Percentiles rank a stretch among this genome's conserved stretches.
phyloP scores from a whole-genome alignment of 768 basidiomycete genomes.

The Favolaschia claudopus region DNA sequence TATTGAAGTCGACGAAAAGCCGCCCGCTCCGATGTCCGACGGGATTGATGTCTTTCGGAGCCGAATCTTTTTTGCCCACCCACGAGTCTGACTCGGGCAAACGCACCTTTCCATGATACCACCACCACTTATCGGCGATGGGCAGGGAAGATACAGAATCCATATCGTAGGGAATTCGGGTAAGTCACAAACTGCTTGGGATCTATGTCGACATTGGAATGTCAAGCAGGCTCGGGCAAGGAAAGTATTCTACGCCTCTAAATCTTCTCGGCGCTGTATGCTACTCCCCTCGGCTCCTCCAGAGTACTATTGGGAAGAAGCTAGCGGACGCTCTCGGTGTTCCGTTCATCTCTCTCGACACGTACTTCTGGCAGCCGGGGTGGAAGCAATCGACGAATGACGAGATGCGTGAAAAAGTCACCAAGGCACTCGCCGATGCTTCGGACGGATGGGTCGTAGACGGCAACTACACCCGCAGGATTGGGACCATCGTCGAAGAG shows the following conservation, averaged over 20 bases:
- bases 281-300: neutral
- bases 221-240: slow-evolving; percentile 46
- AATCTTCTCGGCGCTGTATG: no score
- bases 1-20: no score
- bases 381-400: slow-evolving; percentile 37
- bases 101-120: slow-evolving; percentile 5
- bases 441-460: slow-evolving; percentile 62
- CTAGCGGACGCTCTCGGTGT: slow-evolving; percentile 46
- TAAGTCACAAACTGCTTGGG: slow-evolving; percentile 31
- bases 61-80: no score
- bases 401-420: slow-evolving; percentile 36
- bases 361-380: slow-evolving; percentile 44
- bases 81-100: neutral
- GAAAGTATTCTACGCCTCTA: slow-evolving; percentile 20
- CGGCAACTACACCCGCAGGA: slow-evolving; percentile 46
- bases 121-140: slow-evolving; percentile 52
- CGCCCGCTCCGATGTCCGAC: no score
- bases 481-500: slow-evolving; percentile 44
- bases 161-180: slow-evolving; percentile 62
- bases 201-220: neutral
- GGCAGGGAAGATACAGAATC: slow-evolving; percentile 53
- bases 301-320: slow-evolving; percentile 49
- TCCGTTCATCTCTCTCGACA: slow-evolving; percentile 46
- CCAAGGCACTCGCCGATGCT: slow-evolving; percentile 33
- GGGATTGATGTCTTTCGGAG: no score